phyloP scores from a whole-genome alignment of 2,329 filamentous ascomycete species.

The Colletotrichum sp. region DNA sequence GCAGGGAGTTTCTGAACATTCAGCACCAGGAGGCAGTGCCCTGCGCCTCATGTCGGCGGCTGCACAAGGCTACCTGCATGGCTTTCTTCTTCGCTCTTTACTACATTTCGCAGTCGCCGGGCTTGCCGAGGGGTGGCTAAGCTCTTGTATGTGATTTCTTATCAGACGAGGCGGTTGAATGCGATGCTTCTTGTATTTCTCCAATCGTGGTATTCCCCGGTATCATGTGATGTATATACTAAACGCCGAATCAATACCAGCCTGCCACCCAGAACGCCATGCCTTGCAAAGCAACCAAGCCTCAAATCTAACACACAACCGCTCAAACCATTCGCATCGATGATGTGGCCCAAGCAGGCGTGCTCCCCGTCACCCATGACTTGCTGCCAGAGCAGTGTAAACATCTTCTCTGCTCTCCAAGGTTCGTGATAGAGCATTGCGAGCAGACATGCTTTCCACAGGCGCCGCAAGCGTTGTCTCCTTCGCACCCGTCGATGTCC shows the following conservation, averaged over 20 bases:
- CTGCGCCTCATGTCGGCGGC: background rate
- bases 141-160: no score
- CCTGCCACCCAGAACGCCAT: background rate
- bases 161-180: no score
- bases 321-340: background rate
- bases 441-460: conserved; percentile 64
- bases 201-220: background rate
- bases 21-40: background rate
- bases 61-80: background rate
- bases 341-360: conserved; percentile 22
- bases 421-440: conserved; percentile 62
- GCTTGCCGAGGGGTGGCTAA: background rate
- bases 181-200: background rate
- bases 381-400: conserved; percentile 53
- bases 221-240: background rate
- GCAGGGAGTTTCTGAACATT: no score
- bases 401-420: conserved; percentile 59
- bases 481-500: conserved; percentile 39
- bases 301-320: accelerated
- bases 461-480: conserved; percentile 45
- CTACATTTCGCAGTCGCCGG: accelerated
- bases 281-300: background rate
- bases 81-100: background rate
- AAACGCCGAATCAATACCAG: background rate
- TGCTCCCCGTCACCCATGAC: conserved; percentile 15